A percentile compares a stretch with the other conserved stretches of the same genome.
Evolutionary conservation across 139 green algal species (phyloP).

Genomic region (Chlamydomonas asymmetrica): DNA sequence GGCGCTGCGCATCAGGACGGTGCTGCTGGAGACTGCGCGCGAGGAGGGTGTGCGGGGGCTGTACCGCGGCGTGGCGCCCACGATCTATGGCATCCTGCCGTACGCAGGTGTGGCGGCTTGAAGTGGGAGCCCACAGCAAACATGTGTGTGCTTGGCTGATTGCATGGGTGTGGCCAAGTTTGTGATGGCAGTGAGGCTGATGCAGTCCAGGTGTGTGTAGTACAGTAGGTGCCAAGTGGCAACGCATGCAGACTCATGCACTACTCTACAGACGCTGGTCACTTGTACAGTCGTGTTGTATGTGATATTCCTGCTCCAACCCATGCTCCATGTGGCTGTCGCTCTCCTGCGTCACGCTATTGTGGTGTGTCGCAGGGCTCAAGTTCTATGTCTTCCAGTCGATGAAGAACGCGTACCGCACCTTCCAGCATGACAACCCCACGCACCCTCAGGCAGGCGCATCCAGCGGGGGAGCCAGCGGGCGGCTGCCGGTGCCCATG

Average conservation of each 20-base stretch:
- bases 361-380: conserved; percentile 45
- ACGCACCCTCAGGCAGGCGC: too few species aligned
- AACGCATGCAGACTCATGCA: conserved; percentile 10
- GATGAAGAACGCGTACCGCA: conserved; percentile 70
- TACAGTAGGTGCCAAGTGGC: not conserved
- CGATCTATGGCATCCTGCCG: conserved; percentile 88
- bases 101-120: conserved; percentile 94
- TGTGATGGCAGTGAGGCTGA: too few species aligned
- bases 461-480: not conserved
- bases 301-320: too few species aligned
- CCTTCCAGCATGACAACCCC: not conserved
- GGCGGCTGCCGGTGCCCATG: conserved; percentile 62
- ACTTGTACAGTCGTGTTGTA: too few species aligned
- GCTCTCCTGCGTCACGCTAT: too few species aligned
- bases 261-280: not conserved
- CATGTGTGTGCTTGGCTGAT: too few species aligned
- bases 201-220: conserved; percentile 28
- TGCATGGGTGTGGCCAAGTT: too few species aligned
- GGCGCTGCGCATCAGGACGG: conserved; percentile 20
- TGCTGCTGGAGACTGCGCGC: conserved; percentile 52
- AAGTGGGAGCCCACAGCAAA: too few species aligned
- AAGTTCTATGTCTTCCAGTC: conserved; percentile 94
- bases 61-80: conserved; percentile 81
- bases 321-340: too few species aligned
- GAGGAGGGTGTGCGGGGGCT: conserved; percentile 64